phyloP scores from a whole-genome alignment of 1,139 yeast species.

The Komagataea norvegica region DNA sequence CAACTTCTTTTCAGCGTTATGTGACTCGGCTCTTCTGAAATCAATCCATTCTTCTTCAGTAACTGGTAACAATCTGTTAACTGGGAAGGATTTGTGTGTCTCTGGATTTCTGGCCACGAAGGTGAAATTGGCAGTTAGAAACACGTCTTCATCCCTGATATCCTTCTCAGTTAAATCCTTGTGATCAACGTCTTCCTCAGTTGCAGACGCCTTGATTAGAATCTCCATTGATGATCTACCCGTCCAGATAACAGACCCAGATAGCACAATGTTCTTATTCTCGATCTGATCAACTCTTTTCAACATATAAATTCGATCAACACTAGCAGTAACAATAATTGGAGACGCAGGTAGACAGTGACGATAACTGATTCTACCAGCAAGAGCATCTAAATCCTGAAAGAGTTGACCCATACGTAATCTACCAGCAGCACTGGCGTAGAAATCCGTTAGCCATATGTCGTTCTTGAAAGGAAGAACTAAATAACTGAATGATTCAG shows the following conservation, averaged over 20 bases:
- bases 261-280: slow-evolving; percentile 70
- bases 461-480: slow-evolving; percentile 82
- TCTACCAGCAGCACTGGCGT: slow-evolving; percentile 84
- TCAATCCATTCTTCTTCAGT: slow-evolving; percentile 75
- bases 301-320: slow-evolving; percentile 85
- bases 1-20: slow-evolving; percentile 77
- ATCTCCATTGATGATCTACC: slow-evolving; percentile 96
- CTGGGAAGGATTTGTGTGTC: slow-evolving; percentile 82
- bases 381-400: slow-evolving; percentile 86
- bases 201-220: slow-evolving; percentile 80
- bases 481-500: slow-evolving; percentile 71
- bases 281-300: slow-evolving; percentile 77
- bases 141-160: slow-evolving; percentile 46
- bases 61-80: slow-evolving; percentile 72
- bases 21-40: slow-evolving; percentile 83
- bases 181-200: slow-evolving; percentile 42
- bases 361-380: slow-evolving; percentile 81
- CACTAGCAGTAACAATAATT: slow-evolving; percentile 90
- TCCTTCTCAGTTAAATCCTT: slow-evolving; percentile 39
- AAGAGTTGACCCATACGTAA: slow-evolving; percentile 87
- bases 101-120: slow-evolving; percentile 92
- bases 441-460: slow-evolving; percentile 76
- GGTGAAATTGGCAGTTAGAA: slow-evolving; percentile 85
- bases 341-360: slow-evolving; percentile 92
- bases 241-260: slow-evolving; percentile 91